A percentile compares a stretch with the other conserved stretches of the same genome.
Conservation (phyloP, 2,329 filamentous ascomycete genomes). For the Trichoderma sp. region DNA sequence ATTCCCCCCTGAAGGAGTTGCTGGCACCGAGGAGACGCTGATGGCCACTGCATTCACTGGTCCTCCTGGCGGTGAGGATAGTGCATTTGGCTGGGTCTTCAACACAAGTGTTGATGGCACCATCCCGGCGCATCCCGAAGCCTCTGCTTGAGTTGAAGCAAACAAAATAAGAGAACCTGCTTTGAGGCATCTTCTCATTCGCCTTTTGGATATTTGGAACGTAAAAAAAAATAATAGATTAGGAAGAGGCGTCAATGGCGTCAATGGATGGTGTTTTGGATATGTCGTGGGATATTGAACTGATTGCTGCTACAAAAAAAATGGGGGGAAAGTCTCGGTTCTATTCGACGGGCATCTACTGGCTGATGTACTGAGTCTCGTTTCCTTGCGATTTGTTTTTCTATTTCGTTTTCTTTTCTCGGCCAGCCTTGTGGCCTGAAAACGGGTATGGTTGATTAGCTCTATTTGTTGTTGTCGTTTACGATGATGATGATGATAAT, state of each 20-base stretch:
- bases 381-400: not conserved
- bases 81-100: conserved; percentile 29
- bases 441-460: not conserved
- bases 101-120: conserved; percentile 28
- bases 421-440: not conserved
- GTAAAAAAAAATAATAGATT: not conserved
- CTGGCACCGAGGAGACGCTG: conserved; percentile 37
- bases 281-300: not conserved
- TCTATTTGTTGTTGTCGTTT: conserved; percentile 13
- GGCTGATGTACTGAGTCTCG: not conserved
- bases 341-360: not conserved
- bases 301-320: not conserved
- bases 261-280: conserved; percentile 1
- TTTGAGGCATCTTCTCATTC: not conserved
- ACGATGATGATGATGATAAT: conserved; percentile 15
- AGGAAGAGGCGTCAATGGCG: not conserved
- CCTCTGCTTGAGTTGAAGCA: not conserved
- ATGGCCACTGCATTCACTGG: conserved; percentile 34
- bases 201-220: not conserved
- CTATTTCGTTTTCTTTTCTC: not conserved
- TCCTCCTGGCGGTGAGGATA: conserved; percentile 26
- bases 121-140: not conserved
- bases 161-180: not conserved
- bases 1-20: conserved; percentile 50
- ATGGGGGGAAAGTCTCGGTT: not conserved